Conservation (phyloP, 306 rosid genomes). For the Chamaecrista fasciculata region DNA sequence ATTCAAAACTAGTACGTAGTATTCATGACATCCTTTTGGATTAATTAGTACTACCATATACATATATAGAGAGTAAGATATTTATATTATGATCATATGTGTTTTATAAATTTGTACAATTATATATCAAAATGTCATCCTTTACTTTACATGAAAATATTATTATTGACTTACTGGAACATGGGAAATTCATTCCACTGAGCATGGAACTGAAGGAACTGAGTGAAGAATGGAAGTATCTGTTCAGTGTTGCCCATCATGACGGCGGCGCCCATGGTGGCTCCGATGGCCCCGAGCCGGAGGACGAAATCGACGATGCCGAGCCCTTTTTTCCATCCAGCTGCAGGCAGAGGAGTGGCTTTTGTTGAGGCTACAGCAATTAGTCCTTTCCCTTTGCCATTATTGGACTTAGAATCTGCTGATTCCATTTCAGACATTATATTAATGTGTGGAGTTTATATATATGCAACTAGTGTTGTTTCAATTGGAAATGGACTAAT, state of each 20-base stretch:
- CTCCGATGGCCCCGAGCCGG: constrained; percentile 46
- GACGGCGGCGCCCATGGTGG: constrained; percentile 47
- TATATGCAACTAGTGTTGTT: not conserved
- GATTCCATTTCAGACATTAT: constrained; percentile 37
- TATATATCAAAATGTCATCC: no score
- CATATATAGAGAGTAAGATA: no score
- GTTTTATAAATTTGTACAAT: no score
- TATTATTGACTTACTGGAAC: constrained; percentile 42
- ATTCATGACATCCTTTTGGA: no score
- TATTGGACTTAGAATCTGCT: constrained; percentile 37
- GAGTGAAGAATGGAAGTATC: constrained; percentile 69
- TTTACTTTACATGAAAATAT: no score
- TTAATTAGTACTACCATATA: no score
- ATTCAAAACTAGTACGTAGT: no score
- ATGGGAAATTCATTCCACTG: constrained; percentile 52
- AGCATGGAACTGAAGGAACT: constrained; percentile 72
- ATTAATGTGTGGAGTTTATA: not conserved
- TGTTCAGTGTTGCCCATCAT: constrained; percentile 45
- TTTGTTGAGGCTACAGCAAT: constrained; percentile 34
- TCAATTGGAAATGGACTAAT: constrained; percentile 14
- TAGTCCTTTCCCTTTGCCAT: constrained; percentile 47
- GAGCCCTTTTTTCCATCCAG: constrained; percentile 45
- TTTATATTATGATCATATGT: no score
- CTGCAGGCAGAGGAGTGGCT: constrained; percentile 27
- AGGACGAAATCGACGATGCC: constrained; percentile 51